phyloP scores from a whole-genome alignment of 257 asterid genomes.

The Gentiana straminea region DNA sequence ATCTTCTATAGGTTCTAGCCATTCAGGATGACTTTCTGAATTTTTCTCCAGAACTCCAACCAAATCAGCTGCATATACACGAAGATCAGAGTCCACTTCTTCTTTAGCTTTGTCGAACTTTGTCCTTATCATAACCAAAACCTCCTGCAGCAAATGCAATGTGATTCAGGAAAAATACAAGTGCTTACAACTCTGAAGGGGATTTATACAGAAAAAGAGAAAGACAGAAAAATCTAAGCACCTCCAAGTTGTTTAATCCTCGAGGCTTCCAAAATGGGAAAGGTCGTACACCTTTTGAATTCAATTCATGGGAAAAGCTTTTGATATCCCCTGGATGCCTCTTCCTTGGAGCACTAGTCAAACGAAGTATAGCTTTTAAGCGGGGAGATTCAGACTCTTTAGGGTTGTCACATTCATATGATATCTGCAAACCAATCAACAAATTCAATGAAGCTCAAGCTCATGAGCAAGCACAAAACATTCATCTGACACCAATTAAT shows the following conservation, averaged over 20 bases:
- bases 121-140: slow-evolving; percentile 74
- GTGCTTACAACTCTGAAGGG: slow-evolving; percentile 12
- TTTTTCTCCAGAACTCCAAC: slow-evolving; percentile 89
- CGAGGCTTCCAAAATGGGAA: slow-evolving; percentile 97
- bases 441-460: neutral
- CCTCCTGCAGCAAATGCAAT: slow-evolving; percentile 50
- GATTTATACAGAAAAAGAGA: slow-evolving; percentile 8
- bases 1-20: slow-evolving; percentile 98
- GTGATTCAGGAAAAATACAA: slow-evolving; percentile 16
- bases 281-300: slow-evolving; percentile 97
- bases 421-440: slow-evolving; percentile 32
- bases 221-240: slow-evolving; percentile 17
- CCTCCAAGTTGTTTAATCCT: slow-evolving; percentile 92
- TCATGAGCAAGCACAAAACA: neutral
- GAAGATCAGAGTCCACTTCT: slow-evolving; percentile 96
- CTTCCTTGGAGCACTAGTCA: slow-evolving; percentile 98
- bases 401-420: slow-evolving; percentile 88
- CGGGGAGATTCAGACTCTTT: slow-evolving; percentile 98
- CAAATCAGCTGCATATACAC: slow-evolving; percentile 87
- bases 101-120: slow-evolving; percentile 98
- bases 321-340: slow-evolving; percentile 90
- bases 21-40: slow-evolving; percentile 82
- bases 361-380: slow-evolving; percentile 94
- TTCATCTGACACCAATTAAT: no score
- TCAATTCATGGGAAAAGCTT: slow-evolving; percentile 95